Evolutionary conservation across 345 rosid genomes (phyloP), one percentile per base, ranked within the genome.

Genomic region (Gynandropsis gynandra): DNA sequence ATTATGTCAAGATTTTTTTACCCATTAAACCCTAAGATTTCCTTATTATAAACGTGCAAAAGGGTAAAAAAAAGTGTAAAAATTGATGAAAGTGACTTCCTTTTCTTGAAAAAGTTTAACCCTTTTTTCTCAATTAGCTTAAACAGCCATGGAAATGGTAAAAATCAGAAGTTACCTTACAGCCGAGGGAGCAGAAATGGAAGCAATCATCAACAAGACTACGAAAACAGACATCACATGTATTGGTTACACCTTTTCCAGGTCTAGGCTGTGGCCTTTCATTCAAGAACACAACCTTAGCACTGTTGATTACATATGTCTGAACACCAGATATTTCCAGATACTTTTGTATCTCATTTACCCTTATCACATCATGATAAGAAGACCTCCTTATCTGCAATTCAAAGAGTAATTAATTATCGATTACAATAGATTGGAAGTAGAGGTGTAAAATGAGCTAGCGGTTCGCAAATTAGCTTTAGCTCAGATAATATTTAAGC

Each of bases 171-270:
- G 31, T 37, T 59, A 88, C 99, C 97, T 92, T 92, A 81, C 99
- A 92, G 47, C 95, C 99, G 44, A 87, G 86, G 16, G 99, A 88
- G 89, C 97, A 92, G 72, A 88, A 92, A 21, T 74, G 61, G 82
- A 83, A 87, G 67, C 80, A 78, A 59, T 81, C 93, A 39, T 92
- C 95, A 7, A 77, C 80, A 39, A 88, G 97, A 67, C 87, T 77
- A 42, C 98, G 95, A 11, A 80, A 74, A 33, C 98, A 85, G 69
- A 80, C 99, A 42, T 69, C 65, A 31, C 99, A 92, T 49, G 83
- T 78, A 69, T 83, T 85, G 47, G 85, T 80, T 54, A 78, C 80
- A 0, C 97, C 94, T 76, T 92, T 88, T 13, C 85, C 83, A n/a
- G 94, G 97, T 76, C 80, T 79, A 10, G 89, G 81, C 73, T 81